These are phyloP conservation scores for Aspergillus bridgeri DNA, from an alignment of 495 filamentous ascomycete genomes.

Conservation along the genomic window DNA sequence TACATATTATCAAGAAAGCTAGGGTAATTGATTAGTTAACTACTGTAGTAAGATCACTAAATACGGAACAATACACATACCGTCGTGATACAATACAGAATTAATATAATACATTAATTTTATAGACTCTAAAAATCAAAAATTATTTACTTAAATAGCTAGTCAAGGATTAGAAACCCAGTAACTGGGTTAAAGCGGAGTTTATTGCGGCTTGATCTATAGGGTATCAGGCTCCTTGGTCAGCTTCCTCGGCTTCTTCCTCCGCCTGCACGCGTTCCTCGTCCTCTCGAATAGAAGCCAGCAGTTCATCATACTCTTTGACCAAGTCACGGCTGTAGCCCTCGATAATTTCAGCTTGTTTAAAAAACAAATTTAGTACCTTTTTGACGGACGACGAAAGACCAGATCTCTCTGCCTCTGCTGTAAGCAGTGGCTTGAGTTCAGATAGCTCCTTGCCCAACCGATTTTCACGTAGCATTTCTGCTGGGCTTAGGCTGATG, in stretches of 20 bases:
- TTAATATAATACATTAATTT: no score
- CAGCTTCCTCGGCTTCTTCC: constrained; percentile 3
- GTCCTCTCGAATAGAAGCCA: background rate
- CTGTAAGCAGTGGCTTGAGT: background rate
- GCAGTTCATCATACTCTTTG: constrained; percentile 1
- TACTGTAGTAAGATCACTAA: no score
- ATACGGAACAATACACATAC: no score
- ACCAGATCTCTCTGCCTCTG: background rate
- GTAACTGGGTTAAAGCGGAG: no score
- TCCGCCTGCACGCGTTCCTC: background rate
- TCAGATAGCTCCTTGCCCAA: background rate
- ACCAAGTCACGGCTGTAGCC: background rate
- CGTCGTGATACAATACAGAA: no score
- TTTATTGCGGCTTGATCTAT: background rate
- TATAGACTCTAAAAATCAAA: no score
- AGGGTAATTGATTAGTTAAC: no score
- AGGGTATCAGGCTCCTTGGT: background rate
- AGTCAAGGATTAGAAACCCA: no score
- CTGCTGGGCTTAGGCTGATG: background rate
- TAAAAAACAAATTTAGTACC: background rate
- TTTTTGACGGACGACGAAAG: background rate
- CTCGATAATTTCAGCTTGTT: background rate
- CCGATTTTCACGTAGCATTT: background rate
- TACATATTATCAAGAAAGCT: no score
- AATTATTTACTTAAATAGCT: no score